Conservation (phyloP, 2,329 filamentous ascomycete species). For the Penicillium carneum region DNA sequence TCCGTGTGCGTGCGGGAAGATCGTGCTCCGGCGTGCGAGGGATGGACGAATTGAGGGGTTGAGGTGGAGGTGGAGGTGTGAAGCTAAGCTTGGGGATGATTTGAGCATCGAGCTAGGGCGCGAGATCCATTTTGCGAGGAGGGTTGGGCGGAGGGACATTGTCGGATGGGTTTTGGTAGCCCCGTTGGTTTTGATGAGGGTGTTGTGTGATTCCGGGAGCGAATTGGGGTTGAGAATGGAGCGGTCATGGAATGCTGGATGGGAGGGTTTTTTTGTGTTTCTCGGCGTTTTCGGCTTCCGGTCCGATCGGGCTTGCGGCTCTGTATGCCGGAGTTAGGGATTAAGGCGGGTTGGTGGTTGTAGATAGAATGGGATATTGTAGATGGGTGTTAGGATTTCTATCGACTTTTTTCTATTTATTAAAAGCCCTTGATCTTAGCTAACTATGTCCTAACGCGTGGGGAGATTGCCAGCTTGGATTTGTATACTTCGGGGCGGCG, state of each 20-base stretch:
- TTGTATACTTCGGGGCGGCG: constrained; percentile 1
- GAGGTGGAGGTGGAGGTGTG: constrained; percentile 5
- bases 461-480: neutral
- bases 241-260: neutral
- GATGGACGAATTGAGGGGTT: constrained; percentile 9
- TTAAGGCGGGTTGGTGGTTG: constrained; percentile 1
- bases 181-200: neutral
- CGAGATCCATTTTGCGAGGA: constrained; percentile 36
- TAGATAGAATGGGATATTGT: neutral
- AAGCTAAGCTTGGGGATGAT: constrained; percentile 9
- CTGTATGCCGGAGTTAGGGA: constrained; percentile 11
- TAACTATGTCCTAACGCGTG: neutral
- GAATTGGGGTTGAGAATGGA: neutral
- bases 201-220: neutral
- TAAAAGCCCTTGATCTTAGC: too few species aligned
- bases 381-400: neutral
- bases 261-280: constrained; percentile 3
- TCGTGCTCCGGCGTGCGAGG: constrained; percentile 14
- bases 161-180: neutral
- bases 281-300: constrained; percentile 24
- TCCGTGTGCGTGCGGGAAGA: constrained; percentile 1
- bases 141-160: constrained; percentile 25
- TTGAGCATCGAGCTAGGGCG: constrained; percentile 28
- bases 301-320: constrained; percentile 18
- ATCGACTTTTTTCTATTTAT: neutral